These are phyloP conservation scores for Geotrichum bryndzae DNA, from an alignment of 1,139 yeast species.

Conservation along the genomic window DNA sequence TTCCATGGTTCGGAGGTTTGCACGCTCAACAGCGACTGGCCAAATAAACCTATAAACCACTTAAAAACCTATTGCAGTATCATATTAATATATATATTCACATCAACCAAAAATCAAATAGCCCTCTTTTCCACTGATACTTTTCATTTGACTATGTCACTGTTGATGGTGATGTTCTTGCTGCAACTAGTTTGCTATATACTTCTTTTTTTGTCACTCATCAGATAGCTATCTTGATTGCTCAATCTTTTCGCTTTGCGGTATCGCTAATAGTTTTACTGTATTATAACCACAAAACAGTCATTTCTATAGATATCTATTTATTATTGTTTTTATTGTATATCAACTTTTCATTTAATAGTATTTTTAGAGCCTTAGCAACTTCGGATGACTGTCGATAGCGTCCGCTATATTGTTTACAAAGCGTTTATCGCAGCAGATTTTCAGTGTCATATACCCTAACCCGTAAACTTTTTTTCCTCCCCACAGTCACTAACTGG, in stretches of 20 bases:
- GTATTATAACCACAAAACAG: neutral
- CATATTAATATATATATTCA: no score
- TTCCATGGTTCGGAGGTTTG: no score
- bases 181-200: no score
- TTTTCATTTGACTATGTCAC: no score
- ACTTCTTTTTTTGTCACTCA: neutral
- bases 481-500: neutral
- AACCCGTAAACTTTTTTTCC: neutral
- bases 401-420: neutral
- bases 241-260: neutral
- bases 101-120: no score
- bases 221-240: neutral
- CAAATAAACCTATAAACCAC: no score
- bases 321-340: no score
- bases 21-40: no score
- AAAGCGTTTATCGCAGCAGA: neutral
- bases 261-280: neutral
- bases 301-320: neutral
- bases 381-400: neutral
- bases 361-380: neutral
- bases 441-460: neutral
- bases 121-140: no score
- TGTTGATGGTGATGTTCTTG: no score
- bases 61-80: no score
- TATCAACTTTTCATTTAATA: neutral